These are phyloP conservation scores for slime mould (Dictyostelium discoideum) DNA, from an alignment of 78 protist species.

Conservation along the genomic window dicty_2.7 NC_007091.3:4973501-4974000, in stretches of 20 bases:
- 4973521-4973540: not conserved
- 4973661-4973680: conserved; percentile 63
- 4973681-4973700: conserved; percentile 77
- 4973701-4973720: conserved; percentile 80
- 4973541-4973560: conserved; percentile 72
- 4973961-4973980: conserved; percentile 30
- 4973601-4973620: conserved; percentile 57
- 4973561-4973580: conserved; percentile 50
- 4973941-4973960: conserved; percentile 90
- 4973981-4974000: conserved; percentile 72
- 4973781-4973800: conserved; percentile 61
- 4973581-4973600: conserved; percentile 67
- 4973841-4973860: conserved; percentile 84
- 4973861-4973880: conserved; percentile 92
- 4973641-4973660: conserved; percentile 82
- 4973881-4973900: conserved; percentile 81
- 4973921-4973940: conserved; percentile 80
- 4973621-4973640: conserved; percentile 88
- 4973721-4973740: conserved; percentile 71
- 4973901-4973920: conserved; percentile 84
- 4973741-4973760: conserved; percentile 76
- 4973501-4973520: not conserved
- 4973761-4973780: conserved; percentile 47
- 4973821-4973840: conserved; percentile 72
- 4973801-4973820: conserved; percentile 87